Conservation (phyloP, 1,139 yeast genomes). For the Taphrina pruni region DNA sequence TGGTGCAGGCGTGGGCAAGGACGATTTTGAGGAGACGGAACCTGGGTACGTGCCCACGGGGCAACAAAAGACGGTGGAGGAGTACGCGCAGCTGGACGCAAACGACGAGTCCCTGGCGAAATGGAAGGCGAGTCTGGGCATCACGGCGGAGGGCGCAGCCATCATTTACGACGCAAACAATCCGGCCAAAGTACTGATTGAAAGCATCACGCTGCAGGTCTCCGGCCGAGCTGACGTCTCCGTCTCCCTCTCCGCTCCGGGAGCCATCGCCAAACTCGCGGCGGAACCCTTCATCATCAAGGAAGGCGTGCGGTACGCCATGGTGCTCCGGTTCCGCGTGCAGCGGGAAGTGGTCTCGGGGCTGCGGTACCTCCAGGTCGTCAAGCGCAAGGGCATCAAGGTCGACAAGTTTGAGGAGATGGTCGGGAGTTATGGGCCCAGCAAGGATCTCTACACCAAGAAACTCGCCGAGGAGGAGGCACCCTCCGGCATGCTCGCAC, state of each 20-base stretch:
- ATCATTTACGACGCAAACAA: conserved; percentile 54
- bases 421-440: conserved; percentile 68
- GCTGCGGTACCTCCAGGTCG: conserved; percentile 79
- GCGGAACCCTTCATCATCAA: conserved; percentile 73
- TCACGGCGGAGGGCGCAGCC: conserved; percentile 58
- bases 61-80: conserved; percentile 84
- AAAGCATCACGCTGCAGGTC: conserved; percentile 58
- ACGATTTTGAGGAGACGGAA: conserved; percentile 32
- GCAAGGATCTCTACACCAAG: conserved; percentile 61
- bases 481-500: conserved; percentile 84
- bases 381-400: conserved; percentile 84
- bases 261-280: conserved; percentile 53
- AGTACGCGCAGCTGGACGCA: conserved; percentile 77
- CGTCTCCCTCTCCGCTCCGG: conserved; percentile 32
- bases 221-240: conserved; percentile 41
- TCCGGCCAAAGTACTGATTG: conserved; percentile 66
- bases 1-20: conserved; percentile 13
- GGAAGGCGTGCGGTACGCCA: conserved; percentile 76
- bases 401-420: conserved; percentile 89
- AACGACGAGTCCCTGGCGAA: conserved; percentile 88
- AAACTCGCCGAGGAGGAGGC: conserved; percentile 76
- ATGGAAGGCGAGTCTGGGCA: conserved; percentile 91
- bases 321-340: conserved; percentile 77
- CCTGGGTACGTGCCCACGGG: conserved; percentile 50
- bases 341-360: conserved; percentile 94